phyloP scores from a whole-genome alignment of 352 stramenopile species.

The Phytophthora tentaculata region DNA sequence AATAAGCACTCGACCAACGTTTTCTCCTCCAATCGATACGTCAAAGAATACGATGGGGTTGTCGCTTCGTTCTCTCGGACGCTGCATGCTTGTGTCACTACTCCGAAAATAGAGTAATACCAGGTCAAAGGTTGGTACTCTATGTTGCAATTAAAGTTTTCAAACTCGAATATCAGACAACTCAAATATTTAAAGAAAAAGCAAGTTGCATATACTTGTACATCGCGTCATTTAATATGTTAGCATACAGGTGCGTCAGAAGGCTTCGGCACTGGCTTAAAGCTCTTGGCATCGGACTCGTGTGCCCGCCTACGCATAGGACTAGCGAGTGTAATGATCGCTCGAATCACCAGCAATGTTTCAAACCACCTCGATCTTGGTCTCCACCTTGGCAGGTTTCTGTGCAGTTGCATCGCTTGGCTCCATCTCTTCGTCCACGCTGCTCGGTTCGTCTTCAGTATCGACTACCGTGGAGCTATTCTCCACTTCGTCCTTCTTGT shows the following conservation, averaged over 20 bases:
- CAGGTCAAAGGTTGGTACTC: too few species aligned
- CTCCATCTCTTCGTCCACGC: conserved; percentile 7
- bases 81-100: conserved; percentile 13
- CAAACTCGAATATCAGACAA: too few species aligned
- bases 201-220: too few species aligned
- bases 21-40: conserved; percentile 90
- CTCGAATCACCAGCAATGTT: not conserved
- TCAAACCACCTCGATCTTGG: conserved; percentile 21
- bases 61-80: conserved; percentile 19
- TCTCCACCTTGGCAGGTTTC: conserved; percentile 11
- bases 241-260: too few species aligned
- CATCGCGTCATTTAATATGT: too few species aligned
- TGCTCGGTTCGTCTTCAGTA: conserved; percentile 19
- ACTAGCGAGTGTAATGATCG: not conserved
- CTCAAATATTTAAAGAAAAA: too few species aligned
- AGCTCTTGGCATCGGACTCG: too few species aligned
- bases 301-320: too few species aligned
- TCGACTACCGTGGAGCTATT: conserved; percentile 17
- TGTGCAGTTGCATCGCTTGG: not conserved
- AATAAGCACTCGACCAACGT: conserved; percentile 91
- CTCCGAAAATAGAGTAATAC: conserved; percentile 26
- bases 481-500: conserved; percentile 24
- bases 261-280: too few species aligned
- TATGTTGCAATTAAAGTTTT: too few species aligned
- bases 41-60: conserved; percentile 97